phyloP scores from a whole-genome alignment of 305 asterid genomes.

The Lippia alba region DNA sequence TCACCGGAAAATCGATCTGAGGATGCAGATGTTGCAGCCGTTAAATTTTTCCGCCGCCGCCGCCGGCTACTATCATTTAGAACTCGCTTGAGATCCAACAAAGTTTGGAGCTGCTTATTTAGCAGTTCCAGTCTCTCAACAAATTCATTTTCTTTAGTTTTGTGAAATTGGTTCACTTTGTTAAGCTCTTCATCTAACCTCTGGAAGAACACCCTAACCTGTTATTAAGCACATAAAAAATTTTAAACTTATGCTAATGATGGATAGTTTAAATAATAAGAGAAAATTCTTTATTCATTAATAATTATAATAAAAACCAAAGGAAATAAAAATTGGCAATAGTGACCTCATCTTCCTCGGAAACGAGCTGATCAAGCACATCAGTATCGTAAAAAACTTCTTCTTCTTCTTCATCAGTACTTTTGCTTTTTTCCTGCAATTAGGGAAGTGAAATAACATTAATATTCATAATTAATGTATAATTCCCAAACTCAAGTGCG shows the following conservation, averaged over 20 bases:
- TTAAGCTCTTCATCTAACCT: constrained; percentile 59
- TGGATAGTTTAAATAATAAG: neutral
- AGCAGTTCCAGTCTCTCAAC: constrained; percentile 62
- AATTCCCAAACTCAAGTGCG: neutral
- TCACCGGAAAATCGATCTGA: constrained; percentile 51
- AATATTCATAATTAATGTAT: neutral
- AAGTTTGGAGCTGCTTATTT: constrained; percentile 61
- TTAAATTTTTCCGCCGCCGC: constrained; percentile 43
- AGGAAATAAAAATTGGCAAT: neutral
- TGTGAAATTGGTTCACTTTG: constrained; percentile 67
- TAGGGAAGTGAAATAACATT: neutral
- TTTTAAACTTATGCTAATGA: no score
- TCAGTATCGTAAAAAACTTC: constrained; percentile 52
- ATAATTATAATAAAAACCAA: neutral
- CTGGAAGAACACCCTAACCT: constrained; percentile 60
- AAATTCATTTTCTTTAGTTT: constrained; percentile 59
- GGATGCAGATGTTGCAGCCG: constrained; percentile 27
- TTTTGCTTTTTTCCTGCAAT: constrained; percentile 51
- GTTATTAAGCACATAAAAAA: constrained; percentile 11
- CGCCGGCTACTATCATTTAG: constrained; percentile 45
- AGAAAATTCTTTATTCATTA: no score
- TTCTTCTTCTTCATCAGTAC: constrained; percentile 41
- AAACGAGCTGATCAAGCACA: constrained; percentile 62
- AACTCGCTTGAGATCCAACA: constrained; percentile 60
- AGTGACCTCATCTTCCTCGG: constrained; percentile 77